These are phyloP conservation scores for Stachybotrys chartarum DNA, from an alignment of 2,329 filamentous ascomycete genomes.

Conservation along the genomic window DNA sequence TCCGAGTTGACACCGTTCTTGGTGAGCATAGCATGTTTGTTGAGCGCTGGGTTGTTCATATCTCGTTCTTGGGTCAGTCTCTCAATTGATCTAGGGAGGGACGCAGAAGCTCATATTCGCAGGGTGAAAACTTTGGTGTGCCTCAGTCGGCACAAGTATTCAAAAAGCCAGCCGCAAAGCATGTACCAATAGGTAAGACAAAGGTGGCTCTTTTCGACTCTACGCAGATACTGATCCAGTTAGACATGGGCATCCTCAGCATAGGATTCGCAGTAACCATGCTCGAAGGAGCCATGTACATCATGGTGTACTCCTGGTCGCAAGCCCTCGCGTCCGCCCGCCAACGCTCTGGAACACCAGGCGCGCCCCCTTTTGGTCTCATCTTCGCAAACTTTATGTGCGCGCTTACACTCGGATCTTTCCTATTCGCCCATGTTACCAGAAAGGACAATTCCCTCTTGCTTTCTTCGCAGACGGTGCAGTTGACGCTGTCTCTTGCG, in stretches of 20 bases:
- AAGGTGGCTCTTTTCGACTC: background rate
- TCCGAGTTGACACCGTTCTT: constrained; percentile 40
- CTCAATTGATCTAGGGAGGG: constrained; percentile 3
- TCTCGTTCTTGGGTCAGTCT: constrained; percentile 22
- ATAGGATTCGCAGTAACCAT: constrained; percentile 46
- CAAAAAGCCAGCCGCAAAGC: background rate
- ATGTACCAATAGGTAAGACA: background rate
- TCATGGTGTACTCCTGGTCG: constrained; percentile 58
- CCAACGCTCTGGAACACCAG: constrained; percentile 16
- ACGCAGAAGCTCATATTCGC: background rate
- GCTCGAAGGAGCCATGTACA: constrained; percentile 55
- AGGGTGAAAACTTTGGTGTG: background rate
- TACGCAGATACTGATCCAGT: background rate
- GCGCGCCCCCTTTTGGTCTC: constrained; percentile 33
- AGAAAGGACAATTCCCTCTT: background rate
- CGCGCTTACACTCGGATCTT: constrained; percentile 49
- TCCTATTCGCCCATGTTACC: constrained; percentile 25
- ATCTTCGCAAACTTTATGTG: constrained; percentile 52
- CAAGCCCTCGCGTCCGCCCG: constrained; percentile 41
- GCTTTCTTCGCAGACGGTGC: background rate
- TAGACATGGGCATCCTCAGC: constrained; percentile 13
- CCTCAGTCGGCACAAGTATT: background rate
- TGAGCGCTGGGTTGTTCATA: constrained; percentile 35
- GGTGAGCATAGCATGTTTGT: constrained; percentile 31
- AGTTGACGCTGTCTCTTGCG: background rate